Base-by-base conservation (phyloP, 1,284 basidiomycete species). In the Rhodotorula sp. region DNA sequence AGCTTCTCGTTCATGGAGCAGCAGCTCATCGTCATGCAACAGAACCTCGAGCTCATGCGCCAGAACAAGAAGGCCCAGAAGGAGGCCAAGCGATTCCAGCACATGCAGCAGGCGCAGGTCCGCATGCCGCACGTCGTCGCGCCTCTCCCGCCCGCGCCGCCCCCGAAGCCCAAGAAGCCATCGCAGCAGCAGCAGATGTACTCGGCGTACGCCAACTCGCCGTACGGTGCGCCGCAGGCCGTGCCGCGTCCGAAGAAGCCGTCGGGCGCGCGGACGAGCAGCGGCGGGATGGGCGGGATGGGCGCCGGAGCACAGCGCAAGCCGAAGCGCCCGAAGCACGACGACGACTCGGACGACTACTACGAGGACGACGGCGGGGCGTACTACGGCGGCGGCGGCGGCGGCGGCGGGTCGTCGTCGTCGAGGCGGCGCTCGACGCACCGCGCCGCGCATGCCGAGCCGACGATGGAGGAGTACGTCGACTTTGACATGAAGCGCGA, bases 401-500 rank as follows among this genome's bases (percentile, higher is more conserved):
- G 76, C 30, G 76, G 77, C 74, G 34, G 77, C 2, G 37, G 48
- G n/a, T 47, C 53, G 30, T 48, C 52, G 15, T 40, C 47, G 31
- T 77, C 64, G 73, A 67, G 50, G 37, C 71, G 59, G 57, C 34
- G 40, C 16, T 56, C 55, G 37, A 26, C 37, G 37, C 55, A 56
- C n/a, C 59, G 53, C 24, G 28, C 37, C 31, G 74, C 22, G 68
- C 68, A 54, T 2, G 62, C 34, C 74, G 46, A 65, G 59, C 67
- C 65, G 47, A 62, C 30, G 64, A 65, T 61, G 61, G 73, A 76
- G 61, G 89, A 91, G 75, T 88, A 89, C 62, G 83, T 96, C 46
- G 89, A 90, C 52, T 91, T 94, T 79, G 90, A 92, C 76, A 93
- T 96, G 83, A 96, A 97, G 87, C 92, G 94, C 82, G 92, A 96